Evolutionary conservation across 2,329 filamentous ascomycete genomes (phyloP).

Genomic region (Ploettnerulaceae sp.): DNA sequence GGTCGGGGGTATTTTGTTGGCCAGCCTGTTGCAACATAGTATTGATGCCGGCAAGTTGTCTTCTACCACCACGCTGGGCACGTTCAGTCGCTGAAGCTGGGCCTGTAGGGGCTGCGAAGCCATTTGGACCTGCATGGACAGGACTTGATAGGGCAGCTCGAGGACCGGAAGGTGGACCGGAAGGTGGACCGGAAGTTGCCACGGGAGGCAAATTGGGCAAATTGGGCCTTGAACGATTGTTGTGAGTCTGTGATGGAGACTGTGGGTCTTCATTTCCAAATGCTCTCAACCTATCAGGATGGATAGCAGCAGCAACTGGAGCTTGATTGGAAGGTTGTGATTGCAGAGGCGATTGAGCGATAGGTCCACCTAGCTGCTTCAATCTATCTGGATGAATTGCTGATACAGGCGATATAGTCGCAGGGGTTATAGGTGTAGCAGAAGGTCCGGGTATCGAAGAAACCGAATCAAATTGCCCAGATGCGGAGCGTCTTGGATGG

Average conservation of each 20-base stretch:
- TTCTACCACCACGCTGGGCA: conserved; percentile 32
- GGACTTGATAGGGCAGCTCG: conserved; percentile 30
- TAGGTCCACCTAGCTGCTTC: conserved; percentile 40
- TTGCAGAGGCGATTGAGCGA: conserved; percentile 32
- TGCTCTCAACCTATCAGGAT: conserved; percentile 31
- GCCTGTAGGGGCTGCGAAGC: conserved; percentile 31
- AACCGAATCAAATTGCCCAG: conserved; percentile 27
- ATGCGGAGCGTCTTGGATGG: conserved; percentile 25
- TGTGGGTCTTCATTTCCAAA: conserved; percentile 28
- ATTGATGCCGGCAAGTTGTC: conserved; percentile 57
- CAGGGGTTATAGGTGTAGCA: conserved; percentile 23
- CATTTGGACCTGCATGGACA: conserved; percentile 24
- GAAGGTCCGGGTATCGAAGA: conserved; percentile 19
- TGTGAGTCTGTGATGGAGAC: conserved; percentile 28
- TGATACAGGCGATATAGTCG: conserved; percentile 26
- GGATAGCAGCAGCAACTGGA: conserved; percentile 29
- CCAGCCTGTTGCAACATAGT: conserved; percentile 50
- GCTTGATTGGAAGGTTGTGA: conserved; percentile 32
- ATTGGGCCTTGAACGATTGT: conserved; percentile 34
- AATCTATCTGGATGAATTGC: conserved; percentile 49
- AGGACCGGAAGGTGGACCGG: conserved; percentile 33
- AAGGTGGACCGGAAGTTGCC: conserved; percentile 27
- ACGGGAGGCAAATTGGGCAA: conserved; percentile 30
- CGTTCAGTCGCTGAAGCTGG: conserved; percentile 33
- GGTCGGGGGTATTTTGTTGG: conserved; percentile 38